Evolutionary conservation across 768 basidiomycete species (phyloP).

Genomic region (Agrocybe praecox): DNA sequence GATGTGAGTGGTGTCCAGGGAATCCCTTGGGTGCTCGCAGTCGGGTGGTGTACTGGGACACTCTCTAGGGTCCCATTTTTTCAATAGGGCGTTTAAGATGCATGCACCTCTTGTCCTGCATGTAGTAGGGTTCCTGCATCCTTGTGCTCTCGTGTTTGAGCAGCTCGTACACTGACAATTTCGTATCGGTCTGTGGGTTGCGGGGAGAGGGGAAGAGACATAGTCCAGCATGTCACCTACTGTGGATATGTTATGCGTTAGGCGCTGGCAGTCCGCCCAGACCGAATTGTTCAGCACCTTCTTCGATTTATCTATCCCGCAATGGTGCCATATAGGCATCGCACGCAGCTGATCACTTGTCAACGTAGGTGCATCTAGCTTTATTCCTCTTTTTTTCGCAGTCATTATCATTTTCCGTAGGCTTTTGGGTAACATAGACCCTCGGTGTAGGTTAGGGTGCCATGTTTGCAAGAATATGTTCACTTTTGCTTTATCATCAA

Average conservation of each 20-base stretch:
- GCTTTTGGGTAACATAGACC: slow-evolving; percentile 6
- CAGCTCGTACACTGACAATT: slow-evolving; percentile 10
- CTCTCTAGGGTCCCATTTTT: no score
- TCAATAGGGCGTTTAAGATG: no score
- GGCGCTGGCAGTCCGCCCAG: slow-evolving; percentile 14
- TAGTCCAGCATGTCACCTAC: slow-evolving; percentile 13
- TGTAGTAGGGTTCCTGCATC: background rate
- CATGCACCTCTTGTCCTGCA: background rate
- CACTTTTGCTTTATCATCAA: background rate
- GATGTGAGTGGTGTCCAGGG: no score
- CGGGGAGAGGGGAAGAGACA: background rate
- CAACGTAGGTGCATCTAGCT: slow-evolving; percentile 13
- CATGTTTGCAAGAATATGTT: slow-evolving; percentile 31
- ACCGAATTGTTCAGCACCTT: background rate
- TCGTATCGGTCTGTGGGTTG: background rate
- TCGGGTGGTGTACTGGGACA: no score
- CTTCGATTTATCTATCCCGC: slow-evolving; percentile 5
- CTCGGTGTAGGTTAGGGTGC: slow-evolving; percentile 5
- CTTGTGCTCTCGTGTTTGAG: background rate
- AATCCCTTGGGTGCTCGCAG: no score
- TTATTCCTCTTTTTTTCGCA: slow-evolving; percentile 20
- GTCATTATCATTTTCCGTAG: slow-evolving; percentile 17
- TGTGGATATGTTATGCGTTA: slow-evolving; percentile 11
- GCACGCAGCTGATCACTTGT: no score
- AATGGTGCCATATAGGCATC: slow-evolving; percentile 36